Evolutionary conservation across 1,139 yeast genomes (phyloP), one percentile per base, ranked within the genome.

Genomic region (Lodderomyces parapsilosis): DNA sequence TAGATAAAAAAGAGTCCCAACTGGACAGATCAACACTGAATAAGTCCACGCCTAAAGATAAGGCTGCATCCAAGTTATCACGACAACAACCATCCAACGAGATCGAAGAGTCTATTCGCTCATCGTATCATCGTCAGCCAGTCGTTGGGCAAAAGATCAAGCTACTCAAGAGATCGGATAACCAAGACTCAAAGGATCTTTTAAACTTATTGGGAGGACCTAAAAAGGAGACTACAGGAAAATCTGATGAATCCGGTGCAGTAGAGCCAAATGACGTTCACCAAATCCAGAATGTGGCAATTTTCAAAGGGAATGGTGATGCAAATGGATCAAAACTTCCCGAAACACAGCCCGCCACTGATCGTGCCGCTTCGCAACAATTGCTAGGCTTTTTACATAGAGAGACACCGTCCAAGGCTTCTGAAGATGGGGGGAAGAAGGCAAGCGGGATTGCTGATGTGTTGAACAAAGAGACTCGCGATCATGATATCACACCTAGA

Each of bases 61-160:
- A 13, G n/a, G 33, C 28, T 10, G 7, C 22, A 19, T 18, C 31
- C 9, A 38, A n/a, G 36, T 28, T 15, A 31, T 25, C 18, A 14
- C 40, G 36, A 14, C 46, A 43, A 35, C 39, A 41, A 11, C 46
- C 51, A 17, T 48, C 51, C 0, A 65, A 64, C 36, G 68, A 60
- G 39, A 48, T 65, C 19, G 69, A 64, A 46, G 61, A 55, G 35
- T 39, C 42, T 11, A 39, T 39, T 24, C 20, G 39, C 10, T 36
- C 40, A n/a, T 38, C 40, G 13, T 36, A 39, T 25, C 44, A 46
- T 11, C 41, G 37, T 24, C 45, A 39, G 31, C 48, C 49, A n/a
- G 42, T 45, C 23, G 54, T 51, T 4, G 62, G 63, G 1, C 63
- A 62, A 49, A 66, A 65, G 45, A 48, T 66, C 25, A 66, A 65